Evolutionary conservation across 257 asterid genomes (phyloP), one percentile per base, ranked within the genome.

Genomic region (Plantago major): DNA sequence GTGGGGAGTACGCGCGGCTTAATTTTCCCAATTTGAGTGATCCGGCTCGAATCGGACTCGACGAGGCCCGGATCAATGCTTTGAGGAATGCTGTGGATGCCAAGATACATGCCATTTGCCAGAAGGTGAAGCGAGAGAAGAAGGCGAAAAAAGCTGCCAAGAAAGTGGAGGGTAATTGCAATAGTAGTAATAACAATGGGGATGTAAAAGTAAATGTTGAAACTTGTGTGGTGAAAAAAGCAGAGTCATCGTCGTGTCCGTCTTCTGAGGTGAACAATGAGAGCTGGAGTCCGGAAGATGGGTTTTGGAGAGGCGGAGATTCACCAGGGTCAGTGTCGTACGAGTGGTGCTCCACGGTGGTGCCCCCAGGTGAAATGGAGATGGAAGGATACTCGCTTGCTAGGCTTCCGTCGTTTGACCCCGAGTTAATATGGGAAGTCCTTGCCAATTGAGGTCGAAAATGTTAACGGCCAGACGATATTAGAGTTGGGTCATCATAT

Each of bases 351-450:
- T 65, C 78, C 2, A 30, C 63, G 61, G 53, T 64, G 57, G n/a
- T 65, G 62, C 53, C 60, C 44, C 30, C 71, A 17, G 58, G 40
- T 77, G 87, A 71, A 1, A 19, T 73, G 67, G 86, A 73, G 14
- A 46, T 73, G 4, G 95, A 84, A 9, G 88, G 75, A 46, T 93
- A 78, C 51, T 80, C 91, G 58, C 83, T 93, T 5, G 86, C 91
- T 15, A 79, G 94, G 65, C 60, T 93, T 70, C 99, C 99, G 64
- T 93, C 99, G 46, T 87, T 70, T 69, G 99, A 93, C 65, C 91
- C 97, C 0, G 99, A 93, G 48, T 68, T 89, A 73, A 89, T 93
- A 11, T 93, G 99, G 99, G 94, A 89, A 60, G 91, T 84, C 44
- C 88, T 92, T 40, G 94, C 99, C 2, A 92, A 68, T 77, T 91